These are phyloP conservation scores for Aschersonia sp. DNA, from an alignment of 2,329 filamentous ascomycete genomes.

Conservation along the genomic window DNA sequence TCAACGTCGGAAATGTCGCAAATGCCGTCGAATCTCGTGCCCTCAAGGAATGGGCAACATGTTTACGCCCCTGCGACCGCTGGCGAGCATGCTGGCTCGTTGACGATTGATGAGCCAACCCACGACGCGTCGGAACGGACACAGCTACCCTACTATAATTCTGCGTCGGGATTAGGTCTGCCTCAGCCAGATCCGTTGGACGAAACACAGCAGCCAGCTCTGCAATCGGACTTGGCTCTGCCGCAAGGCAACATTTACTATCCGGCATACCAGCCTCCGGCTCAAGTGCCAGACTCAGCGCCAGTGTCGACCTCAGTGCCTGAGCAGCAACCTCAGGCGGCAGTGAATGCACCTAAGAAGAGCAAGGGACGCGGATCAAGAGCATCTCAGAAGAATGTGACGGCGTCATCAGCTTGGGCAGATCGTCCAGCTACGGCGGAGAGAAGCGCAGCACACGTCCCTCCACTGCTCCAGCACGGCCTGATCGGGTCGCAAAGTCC, in stretches of 20 bases:
- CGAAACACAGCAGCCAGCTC: not conserved
- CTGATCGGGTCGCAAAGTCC: not conserved
- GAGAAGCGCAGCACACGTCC: not conserved
- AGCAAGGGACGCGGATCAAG: not conserved
- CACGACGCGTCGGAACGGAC: conserved; percentile 7
- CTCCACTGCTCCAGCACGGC: not conserved
- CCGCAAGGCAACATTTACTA: conserved; percentile 9
- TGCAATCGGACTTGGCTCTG: conserved; percentile 5
- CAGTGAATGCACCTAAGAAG: not conserved
- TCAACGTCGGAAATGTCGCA: not conserved
- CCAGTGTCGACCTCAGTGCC: not conserved
- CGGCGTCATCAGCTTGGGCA: not conserved
- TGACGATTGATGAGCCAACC: conserved; percentile 6
- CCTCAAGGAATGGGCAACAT: conserved; percentile 3
- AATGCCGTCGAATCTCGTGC: not conserved
- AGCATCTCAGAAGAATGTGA: not conserved
- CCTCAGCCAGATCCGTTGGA: conserved; percentile 10
- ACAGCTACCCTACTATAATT: conserved; percentile 13
- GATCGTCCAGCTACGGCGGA: not conserved
- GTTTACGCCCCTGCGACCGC: conserved; percentile 15
- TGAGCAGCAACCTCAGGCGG: not conserved
- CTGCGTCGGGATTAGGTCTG: conserved; percentile 11
- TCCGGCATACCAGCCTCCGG: conserved; percentile 3
- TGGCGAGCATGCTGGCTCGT: conserved; percentile 5
- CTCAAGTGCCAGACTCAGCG: not conserved